phyloP scores from a whole-genome alignment of 768 basidiomycete genomes.

The Mycena venus region DNA sequence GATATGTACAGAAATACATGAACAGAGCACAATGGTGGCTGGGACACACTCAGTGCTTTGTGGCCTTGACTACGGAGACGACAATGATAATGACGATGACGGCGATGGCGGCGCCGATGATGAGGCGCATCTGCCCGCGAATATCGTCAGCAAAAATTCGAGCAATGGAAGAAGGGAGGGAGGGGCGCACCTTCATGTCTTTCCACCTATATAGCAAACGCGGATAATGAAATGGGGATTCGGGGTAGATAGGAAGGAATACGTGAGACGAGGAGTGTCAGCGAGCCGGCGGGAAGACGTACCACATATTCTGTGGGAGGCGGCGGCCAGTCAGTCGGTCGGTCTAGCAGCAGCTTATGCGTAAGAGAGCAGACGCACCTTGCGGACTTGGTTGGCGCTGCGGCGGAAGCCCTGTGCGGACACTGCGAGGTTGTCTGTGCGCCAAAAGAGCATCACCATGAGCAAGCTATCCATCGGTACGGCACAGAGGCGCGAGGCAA shows the following conservation, averaged over 20 bases:
- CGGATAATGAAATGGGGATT: conserved; percentile 1
- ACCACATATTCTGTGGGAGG: conserved; percentile 98
- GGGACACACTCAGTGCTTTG: conserved; percentile 39
- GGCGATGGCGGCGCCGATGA: conserved; percentile 90
- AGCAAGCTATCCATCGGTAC: background rate
- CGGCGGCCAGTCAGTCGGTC: background rate
- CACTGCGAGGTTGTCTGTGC: conserved; percentile 91
- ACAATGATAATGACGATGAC: conserved; percentile 97
- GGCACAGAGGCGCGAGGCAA: background rate
- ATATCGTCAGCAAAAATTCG: conserved; percentile 18
- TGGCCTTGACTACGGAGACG: conserved; percentile 93
- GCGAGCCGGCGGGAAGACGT: conserved; percentile 48
- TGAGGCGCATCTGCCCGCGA: conserved; percentile 89
- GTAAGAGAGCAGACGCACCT: conserved; percentile 67
- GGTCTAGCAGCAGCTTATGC: background rate
- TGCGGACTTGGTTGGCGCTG: conserved; percentile 97
- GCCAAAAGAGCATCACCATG: background rate
- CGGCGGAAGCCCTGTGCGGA: conserved; percentile 99
- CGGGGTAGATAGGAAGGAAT: conserved; percentile 19
- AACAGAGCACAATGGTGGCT: background rate
- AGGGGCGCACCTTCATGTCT: conserved; percentile 87
- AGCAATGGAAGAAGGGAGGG: conserved; percentile 17
- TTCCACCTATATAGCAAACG: conserved; percentile 90
- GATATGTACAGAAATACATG: background rate
- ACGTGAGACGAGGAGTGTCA: conserved; percentile 6